Base-by-base conservation (phyloP, 768 basidiomycete genomes). In the Leccinum imitatum region DNA sequence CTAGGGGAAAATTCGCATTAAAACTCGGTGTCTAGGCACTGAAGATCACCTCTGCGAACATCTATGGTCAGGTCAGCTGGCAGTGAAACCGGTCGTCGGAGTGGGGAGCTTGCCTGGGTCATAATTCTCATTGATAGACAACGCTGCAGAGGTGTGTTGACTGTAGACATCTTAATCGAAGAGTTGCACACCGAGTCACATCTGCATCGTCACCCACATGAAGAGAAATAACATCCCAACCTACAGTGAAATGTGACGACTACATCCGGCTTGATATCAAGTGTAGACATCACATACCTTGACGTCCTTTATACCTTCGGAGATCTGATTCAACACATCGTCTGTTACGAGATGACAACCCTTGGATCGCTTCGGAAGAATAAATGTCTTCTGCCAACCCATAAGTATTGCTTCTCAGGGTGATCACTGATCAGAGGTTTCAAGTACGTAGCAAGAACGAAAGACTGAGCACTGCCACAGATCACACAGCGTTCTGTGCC, bases 331-430 rank as follows among this genome's bases (percentile, higher is more conserved):
- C 21, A 86, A 63, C 8, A 97, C 80, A 68, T 92, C 89, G 33
- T 90, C 79, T 2, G 93, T 96, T 48, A 97, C 80, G 15, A 97
- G 82, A 76, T 97, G 87, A 66, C 91, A 94, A 5, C 91, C 91
- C 71, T 84, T 84, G 51, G 72, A 67, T 33, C 74, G 75, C 59
- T 68, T 82, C 3, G 78, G 70, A 33, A 93, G 78, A 1, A 82
- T 83, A 65, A 96, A 95, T 6, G 87, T 87, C 72, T 86, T 91
- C 72, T 95, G 94, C 93, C 93, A 95, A 58, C 86, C 90, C 94
- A 96, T 96, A 35, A 46, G 44, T 21, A 13, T 46, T 19, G 6
- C 44, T 46, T 46, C 44, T 46, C 44, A 46, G 44, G 44, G 44
- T 46, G 17, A 46, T 46, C 44, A 46, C n/a, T 46, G 44, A 44